Conservation (phyloP, 176 grass and related monocot genomes). For the Juncus inflexus region DNA sequence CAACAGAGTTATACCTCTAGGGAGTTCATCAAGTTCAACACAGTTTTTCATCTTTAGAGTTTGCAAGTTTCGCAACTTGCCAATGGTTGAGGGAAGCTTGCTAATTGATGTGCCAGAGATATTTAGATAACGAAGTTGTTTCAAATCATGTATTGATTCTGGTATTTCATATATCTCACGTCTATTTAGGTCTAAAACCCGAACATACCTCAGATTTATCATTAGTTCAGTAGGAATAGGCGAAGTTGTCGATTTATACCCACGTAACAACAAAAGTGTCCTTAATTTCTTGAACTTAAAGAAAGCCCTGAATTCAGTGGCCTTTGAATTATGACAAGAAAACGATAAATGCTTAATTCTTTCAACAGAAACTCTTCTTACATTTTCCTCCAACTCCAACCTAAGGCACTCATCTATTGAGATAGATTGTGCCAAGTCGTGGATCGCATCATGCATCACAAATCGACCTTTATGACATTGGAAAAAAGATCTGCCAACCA, state of each 20-base stretch:
- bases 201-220: conserved; percentile 43
- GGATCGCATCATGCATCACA: conserved; percentile 84
- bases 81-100: conserved; percentile 47
- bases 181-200: conserved; percentile 47
- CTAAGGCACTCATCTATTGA: conserved; percentile 51
- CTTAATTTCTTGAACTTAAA: conserved; percentile 42
- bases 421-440: conserved; percentile 62
- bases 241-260: conserved; percentile 45
- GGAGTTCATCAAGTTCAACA: conserved; percentile 33
- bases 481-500: conserved; percentile 71
- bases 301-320: conserved; percentile 44
- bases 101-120: conserved; percentile 42
- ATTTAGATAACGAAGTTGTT: conserved; percentile 68
- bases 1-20: conserved; percentile 47
- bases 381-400: conserved; percentile 35
- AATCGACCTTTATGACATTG: conserved; percentile 49
- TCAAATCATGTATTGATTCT: conserved; percentile 58
- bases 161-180: conserved; percentile 53
- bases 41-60: conserved; percentile 51
- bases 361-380: conserved; percentile 14
- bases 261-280: conserved; percentile 52
- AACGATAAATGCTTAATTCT: conserved; percentile 53
- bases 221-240: conserved; percentile 46
- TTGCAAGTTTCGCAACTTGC: conserved; percentile 54
- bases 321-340: conserved; percentile 42